Percentiles rank a stretch among this genome's conserved stretches.
Evolutionary conservation across 768 basidiomycete species (phyloP).

Genomic region (Hypsizygus marmoreus): DNA sequence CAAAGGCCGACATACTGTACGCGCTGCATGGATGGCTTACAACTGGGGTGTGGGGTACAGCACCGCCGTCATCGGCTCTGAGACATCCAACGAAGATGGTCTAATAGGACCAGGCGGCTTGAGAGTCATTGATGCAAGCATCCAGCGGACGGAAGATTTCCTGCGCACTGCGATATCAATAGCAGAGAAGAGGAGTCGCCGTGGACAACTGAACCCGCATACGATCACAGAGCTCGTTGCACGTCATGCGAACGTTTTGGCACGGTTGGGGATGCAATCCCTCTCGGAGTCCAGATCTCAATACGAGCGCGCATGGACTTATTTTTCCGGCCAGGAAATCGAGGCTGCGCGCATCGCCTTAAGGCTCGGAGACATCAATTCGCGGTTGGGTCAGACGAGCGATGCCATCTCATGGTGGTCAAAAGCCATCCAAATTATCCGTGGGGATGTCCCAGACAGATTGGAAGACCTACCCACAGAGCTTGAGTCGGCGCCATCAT

Average conservation of each 20-base stretch:
- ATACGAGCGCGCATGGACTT: constrained; percentile 61
- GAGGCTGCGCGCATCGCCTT: constrained; percentile 57
- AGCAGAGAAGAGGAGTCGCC: constrained; percentile 39
- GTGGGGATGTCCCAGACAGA: constrained; percentile 28
- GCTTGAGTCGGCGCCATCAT: constrained; percentile 46
- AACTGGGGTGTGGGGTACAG: constrained; percentile 59
- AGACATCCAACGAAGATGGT: constrained; percentile 33
- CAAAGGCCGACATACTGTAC: constrained; percentile 59
- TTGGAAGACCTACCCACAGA: constrained; percentile 25
- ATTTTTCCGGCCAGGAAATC: constrained; percentile 36
- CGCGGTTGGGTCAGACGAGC: constrained; percentile 50
- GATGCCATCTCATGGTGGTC: constrained; percentile 73
- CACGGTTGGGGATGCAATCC: constrained; percentile 57
- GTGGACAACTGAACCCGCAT: constrained; percentile 45
- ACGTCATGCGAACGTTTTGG: constrained; percentile 57
- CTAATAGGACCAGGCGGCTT: constrained; percentile 34
- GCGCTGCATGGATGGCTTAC: constrained; percentile 72
- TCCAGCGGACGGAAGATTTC: constrained; percentile 56
- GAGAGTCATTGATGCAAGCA: constrained; percentile 53
- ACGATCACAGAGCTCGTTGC: constrained; percentile 57
- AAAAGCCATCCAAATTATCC: constrained; percentile 51
- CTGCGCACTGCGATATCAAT: constrained; percentile 50
- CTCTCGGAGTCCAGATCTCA: constrained; percentile 55
- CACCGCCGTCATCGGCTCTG: constrained; percentile 38
- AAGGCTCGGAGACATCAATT: constrained; percentile 69